phyloP scores from a whole-genome alignment of 371 early-diverging fungal species.

The Lichtheimia corymbifera region DNA sequence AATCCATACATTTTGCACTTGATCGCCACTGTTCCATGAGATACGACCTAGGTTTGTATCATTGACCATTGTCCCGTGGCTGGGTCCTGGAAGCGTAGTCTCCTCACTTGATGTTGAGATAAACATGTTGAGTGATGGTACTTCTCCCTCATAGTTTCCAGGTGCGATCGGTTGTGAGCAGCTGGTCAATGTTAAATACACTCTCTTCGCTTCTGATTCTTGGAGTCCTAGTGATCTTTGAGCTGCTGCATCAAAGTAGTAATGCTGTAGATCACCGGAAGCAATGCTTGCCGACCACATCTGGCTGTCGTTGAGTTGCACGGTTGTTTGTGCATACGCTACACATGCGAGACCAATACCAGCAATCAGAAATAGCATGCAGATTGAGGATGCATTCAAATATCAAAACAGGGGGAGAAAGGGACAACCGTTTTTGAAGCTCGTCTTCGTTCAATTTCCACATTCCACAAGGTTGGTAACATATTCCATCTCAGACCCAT shows the following conservation, averaged over 20 bases:
- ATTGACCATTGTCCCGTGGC: conserved; percentile 31
- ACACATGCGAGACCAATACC: background rate
- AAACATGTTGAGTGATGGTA: conserved; percentile 44
- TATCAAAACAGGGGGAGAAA: too few relatives aligned
- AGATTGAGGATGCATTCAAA: background rate
- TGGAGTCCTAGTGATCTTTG: background rate
- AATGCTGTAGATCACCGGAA: conserved; percentile 25
- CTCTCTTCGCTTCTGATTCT: conserved; percentile 15
- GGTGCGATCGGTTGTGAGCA: conserved; percentile 42
- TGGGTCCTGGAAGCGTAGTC: conserved; percentile 46
- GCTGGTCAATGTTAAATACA: conserved; percentile 32
- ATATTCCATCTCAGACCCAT: too few relatives aligned
- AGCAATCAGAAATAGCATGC: background rate
- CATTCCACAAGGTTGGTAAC: too few relatives aligned
- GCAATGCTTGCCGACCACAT: conserved; percentile 7
- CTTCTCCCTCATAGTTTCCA: conserved; percentile 19
- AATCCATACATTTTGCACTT: conserved; percentile 34
- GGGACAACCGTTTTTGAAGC: too few relatives aligned
- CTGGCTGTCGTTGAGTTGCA: conserved; percentile 18
- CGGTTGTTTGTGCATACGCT: conserved; percentile 10
- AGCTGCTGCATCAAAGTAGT: conserved; percentile 14
- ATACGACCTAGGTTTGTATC: conserved; percentile 29
- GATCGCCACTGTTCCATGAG: conserved; percentile 32
- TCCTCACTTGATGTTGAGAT: conserved; percentile 41
- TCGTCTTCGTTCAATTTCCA: too few relatives aligned